These are phyloP conservation scores for Pisolithus orientalis DNA, from an alignment of 768 basidiomycete species.

Conservation along the genomic window DNA sequence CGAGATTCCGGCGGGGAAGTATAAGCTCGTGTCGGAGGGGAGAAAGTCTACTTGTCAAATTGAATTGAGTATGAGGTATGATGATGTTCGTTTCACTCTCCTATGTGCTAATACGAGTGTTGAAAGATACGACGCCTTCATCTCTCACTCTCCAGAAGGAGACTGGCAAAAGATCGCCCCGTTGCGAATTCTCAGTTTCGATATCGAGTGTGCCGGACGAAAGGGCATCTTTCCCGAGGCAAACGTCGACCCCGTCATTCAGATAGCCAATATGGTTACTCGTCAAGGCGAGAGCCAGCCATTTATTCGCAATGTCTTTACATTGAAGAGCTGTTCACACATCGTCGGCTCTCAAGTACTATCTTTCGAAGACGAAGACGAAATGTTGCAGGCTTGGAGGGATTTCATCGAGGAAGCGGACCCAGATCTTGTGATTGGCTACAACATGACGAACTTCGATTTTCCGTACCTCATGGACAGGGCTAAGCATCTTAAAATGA, in stretches of 20 bases:
- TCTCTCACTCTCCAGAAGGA: conserved; percentile 88
- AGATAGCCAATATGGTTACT: conserved; percentile 99
- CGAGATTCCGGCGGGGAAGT: conserved; percentile 81
- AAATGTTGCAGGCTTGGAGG: conserved; percentile 79
- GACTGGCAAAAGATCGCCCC: conserved; percentile 92
- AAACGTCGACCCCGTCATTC: conserved; percentile 87
- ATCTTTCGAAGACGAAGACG: conserved; percentile 66
- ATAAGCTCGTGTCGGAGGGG: conserved; percentile 51
- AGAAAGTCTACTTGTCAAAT: conserved; percentile 85
- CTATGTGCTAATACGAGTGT: conserved; percentile 3
- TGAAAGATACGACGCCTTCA: conserved; percentile 72
- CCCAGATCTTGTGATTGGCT: conserved; percentile 94
- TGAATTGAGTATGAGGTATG: conserved; percentile 73
- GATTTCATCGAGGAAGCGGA: conserved; percentile 87
- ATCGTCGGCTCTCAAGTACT: conserved; percentile 98
- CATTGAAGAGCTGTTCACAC: conserved; percentile 87
- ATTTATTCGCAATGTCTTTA: conserved; percentile 95
- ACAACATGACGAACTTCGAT: conserved; percentile 93
- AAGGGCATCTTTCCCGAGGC: conserved; percentile 98
- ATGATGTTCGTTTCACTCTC: conserved; percentile 1
- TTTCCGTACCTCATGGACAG: conserved; percentile 94
- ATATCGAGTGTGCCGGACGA: conserved; percentile 97
- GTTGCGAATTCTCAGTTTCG: conserved; percentile 90
- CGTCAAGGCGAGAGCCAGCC: conserved; percentile 91
- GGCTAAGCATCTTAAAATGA: conserved; percentile 71